Evolutionary conservation across 2,329 filamentous ascomycete genomes (phyloP).

Genomic region (Trichoderma koningiopsis): DNA sequence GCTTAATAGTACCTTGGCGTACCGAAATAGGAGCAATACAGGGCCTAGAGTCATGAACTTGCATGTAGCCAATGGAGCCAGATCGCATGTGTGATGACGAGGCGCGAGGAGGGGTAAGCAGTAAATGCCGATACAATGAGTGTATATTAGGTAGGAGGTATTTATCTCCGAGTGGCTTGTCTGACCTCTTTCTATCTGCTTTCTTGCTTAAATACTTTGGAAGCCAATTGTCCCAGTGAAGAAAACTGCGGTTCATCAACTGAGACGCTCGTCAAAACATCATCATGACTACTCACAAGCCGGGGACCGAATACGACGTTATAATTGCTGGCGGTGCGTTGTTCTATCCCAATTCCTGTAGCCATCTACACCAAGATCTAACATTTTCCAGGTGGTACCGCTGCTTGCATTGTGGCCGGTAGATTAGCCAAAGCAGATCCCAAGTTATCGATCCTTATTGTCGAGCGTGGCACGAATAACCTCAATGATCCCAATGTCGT

Average conservation of each 20-base stretch:
- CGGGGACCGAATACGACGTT: slow-evolving; percentile 30
- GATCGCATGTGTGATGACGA: neutral
- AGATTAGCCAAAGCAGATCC: slow-evolving; percentile 34
- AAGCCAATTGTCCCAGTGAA: neutral
- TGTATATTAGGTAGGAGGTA: neutral
- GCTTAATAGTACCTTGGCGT: neutral
- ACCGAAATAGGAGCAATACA: neutral
- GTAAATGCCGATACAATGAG: neutral
- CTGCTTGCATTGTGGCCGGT: slow-evolving; percentile 34
- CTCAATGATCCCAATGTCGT: slow-evolving; percentile 33
- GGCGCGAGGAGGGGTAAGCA: neutral
- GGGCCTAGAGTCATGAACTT: neutral
- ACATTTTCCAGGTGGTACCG: slow-evolving; percentile 30
- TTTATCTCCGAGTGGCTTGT: neutral
- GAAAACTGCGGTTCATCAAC: neutral
- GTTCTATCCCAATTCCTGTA: neutral
- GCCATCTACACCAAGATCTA: neutral
- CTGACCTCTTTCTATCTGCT: neutral
- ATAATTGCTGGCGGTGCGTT: slow-evolving; percentile 31
- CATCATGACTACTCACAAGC: slow-evolving; percentile 27
- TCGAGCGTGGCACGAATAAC: slow-evolving; percentile 36
- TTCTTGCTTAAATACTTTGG: neutral
- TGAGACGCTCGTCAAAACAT: neutral
- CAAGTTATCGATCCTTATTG: slow-evolving; percentile 32
- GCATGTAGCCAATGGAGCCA: neutral